Percentiles rank a stretch among this genome's conserved stretches.
These are phyloP conservation scores for Amphichorda felina DNA, from an alignment of 2,329 filamentous ascomycete genomes.

Conservation along the genomic window DNA sequence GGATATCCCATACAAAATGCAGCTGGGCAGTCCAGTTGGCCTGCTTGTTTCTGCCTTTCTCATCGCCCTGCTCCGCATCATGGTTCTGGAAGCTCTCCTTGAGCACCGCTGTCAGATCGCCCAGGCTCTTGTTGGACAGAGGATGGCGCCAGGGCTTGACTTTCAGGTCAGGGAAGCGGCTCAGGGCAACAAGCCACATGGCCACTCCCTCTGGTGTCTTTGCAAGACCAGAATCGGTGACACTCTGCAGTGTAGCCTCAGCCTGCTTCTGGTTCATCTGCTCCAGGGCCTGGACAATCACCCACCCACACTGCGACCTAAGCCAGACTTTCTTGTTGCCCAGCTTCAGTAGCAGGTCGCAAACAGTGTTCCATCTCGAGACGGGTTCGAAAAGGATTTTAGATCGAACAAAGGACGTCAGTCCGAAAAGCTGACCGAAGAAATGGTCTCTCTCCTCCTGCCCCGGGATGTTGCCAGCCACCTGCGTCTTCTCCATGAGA, in stretches of 20 bases:
- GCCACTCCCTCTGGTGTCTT: constrained; percentile 83
- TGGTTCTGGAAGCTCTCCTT: constrained; percentile 55
- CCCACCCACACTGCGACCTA: constrained; percentile 74
- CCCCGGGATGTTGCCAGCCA: constrained; percentile 39
- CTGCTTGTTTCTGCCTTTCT: constrained; percentile 31
- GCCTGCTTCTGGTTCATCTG: constrained; percentile 48
- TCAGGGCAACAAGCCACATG: constrained; percentile 66
- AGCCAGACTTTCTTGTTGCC: constrained; percentile 80
- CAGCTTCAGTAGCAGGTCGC: constrained; percentile 62
- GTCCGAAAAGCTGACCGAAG: constrained; percentile 77
- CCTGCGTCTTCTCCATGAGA: constrained; percentile 41
- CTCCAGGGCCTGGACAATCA: constrained; percentile 61
- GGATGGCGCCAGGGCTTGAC: constrained; percentile 74
- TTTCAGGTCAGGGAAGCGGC: constrained; percentile 50
- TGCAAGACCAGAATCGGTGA: constrained; percentile 54
- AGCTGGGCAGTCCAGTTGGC: constrained; percentile 70
- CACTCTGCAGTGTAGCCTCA: constrained; percentile 47
- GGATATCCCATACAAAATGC: constrained; percentile 78
- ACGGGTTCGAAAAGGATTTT: constrained; percentile 53
- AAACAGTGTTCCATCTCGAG: constrained; percentile 52
- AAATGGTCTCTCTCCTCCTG: constrained; percentile 80
- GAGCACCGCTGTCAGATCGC: constrained; percentile 61
- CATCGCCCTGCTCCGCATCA: neutral
- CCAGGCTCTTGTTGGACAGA: constrained; percentile 54
- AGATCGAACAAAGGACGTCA: constrained; percentile 76